These are phyloP conservation scores for Boletellus ananas DNA, from an alignment of 768 basidiomycete species.

Conservation along the genomic window DNA sequence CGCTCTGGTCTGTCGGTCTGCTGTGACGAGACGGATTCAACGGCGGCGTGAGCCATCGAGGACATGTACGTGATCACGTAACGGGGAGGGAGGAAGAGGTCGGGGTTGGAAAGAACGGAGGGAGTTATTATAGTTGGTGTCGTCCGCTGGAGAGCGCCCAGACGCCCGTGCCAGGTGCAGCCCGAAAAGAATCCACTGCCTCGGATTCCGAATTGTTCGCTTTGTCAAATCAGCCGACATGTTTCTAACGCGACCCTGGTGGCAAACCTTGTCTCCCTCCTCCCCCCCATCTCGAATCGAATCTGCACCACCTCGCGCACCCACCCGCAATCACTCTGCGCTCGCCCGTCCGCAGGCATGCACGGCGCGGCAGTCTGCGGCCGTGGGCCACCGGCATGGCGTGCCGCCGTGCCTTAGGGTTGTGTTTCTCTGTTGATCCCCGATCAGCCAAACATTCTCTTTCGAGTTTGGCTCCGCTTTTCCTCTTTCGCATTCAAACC, in stretches of 20 bases:
- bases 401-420: slow-evolving; percentile 29
- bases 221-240: slow-evolving; percentile 38
- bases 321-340: too few relatives aligned
- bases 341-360: not conserved
- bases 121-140: slow-evolving; percentile 34
- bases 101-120: slow-evolving; percentile 45
- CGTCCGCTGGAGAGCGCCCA: slow-evolving; percentile 11
- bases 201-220: slow-evolving; percentile 50
- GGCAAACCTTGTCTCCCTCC: slow-evolving; percentile 27
- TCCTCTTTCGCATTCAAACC: slow-evolving; percentile 19
- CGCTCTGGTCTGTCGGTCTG: slow-evolving; percentile 68
- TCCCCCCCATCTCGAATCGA: slow-evolving; percentile 30
- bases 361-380: slow-evolving; percentile 27
- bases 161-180: slow-evolving; percentile 21
- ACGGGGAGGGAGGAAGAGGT: slow-evolving; percentile 40
- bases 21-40: slow-evolving; percentile 35
- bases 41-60: slow-evolving; percentile 54
- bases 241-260: slow-evolving; percentile 33
- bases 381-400: slow-evolving; percentile 3
- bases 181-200: slow-evolving; percentile 24
- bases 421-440: slow-evolving; percentile 53
- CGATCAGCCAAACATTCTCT: slow-evolving; percentile 47
- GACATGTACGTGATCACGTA: slow-evolving; percentile 52
- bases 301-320: slow-evolving; percentile 29
- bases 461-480: slow-evolving; percentile 33